Evolutionary conservation across 805 yeast species (phyloP).

Genomic region (Nakazawaea laoshanensis): DNA sequence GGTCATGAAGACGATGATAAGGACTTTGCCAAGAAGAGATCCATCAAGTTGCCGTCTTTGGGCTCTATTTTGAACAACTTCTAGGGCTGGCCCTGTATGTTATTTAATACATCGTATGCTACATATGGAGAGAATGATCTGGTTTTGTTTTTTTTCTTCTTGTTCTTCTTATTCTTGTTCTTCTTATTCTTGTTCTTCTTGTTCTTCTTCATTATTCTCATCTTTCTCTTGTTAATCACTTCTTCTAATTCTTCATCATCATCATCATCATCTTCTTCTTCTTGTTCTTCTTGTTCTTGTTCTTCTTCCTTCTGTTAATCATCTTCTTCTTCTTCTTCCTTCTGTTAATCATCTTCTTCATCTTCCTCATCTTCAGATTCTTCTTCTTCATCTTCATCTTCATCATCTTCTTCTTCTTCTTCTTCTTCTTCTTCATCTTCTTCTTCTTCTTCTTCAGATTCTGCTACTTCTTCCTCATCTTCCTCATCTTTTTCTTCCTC

Average conservation of each 20-base stretch:
- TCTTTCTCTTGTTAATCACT: slow-evolving; percentile 17
- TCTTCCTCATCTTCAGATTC: slow-evolving; percentile 9
- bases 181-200: slow-evolving; percentile 11
- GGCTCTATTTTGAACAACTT: slow-evolving; percentile 11
- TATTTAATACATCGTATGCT: no score
- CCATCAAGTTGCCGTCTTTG: slow-evolving; percentile 9
- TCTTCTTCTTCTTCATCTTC: slow-evolving; percentile 8
- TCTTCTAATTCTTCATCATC: slow-evolving; percentile 15
- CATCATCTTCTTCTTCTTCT: slow-evolving; percentile 11
- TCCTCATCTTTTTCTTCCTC: background rate
- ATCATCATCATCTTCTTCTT: slow-evolving; percentile 19
- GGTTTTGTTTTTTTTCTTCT: no score
- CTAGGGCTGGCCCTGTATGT: background rate
- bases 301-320: slow-evolving; percentile 8
- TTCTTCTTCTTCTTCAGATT: no score
- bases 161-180: slow-evolving; percentile 11
- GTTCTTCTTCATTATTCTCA: slow-evolving; percentile 13
- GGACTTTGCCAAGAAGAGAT: slow-evolving; percentile 7
- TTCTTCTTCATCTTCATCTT: slow-evolving; percentile 10
- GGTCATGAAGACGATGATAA: background rate
- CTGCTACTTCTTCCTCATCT: background rate
- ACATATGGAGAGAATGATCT: background rate
- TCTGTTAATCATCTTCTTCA: slow-evolving; percentile 6
- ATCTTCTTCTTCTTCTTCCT: slow-evolving; percentile 12
- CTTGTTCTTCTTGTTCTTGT: slow-evolving; percentile 31